A percentile compares a stretch with the other conserved stretches of the same genome.
Conservation (phyloP, 2,329 filamentous ascomycete species). For the Torrubiella hemipterigena region DNA sequence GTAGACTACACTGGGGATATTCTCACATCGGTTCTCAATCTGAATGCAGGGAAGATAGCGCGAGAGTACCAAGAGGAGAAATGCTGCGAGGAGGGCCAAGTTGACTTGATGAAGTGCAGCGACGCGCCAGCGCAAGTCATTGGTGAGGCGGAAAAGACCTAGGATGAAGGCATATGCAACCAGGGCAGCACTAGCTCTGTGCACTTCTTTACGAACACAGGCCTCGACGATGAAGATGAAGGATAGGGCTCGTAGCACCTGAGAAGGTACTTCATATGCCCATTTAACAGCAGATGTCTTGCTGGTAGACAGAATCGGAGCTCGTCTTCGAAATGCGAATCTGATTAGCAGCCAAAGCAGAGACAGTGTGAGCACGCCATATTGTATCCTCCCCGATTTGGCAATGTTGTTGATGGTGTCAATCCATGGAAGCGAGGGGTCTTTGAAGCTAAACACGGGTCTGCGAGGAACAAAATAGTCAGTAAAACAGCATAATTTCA, state of each 20-base stretch:
- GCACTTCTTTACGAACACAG: constrained; percentile 18
- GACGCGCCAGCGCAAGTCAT: constrained; percentile 31
- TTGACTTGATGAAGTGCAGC: constrained; percentile 36
- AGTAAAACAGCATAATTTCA: no score
- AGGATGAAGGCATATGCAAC: constrained; percentile 29
- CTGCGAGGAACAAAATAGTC: no score
- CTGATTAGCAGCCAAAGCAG: constrained; percentile 19
- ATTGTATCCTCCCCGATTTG: constrained; percentile 27
- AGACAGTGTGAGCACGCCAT: constrained; percentile 23
- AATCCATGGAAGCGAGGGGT: constrained; percentile 29
- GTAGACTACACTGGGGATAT: constrained; percentile 18
- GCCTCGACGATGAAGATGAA: constrained; percentile 26
- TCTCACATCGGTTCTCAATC: constrained; percentile 16
- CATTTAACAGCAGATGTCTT: constrained; percentile 27
- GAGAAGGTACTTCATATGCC: constrained; percentile 29
- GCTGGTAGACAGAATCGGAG: constrained; percentile 11
- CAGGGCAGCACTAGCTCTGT: constrained; percentile 22
- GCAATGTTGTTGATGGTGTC: constrained; percentile 23
- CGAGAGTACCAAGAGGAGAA: constrained; percentile 22
- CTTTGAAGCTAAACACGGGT: no score
- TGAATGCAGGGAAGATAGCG: constrained; percentile 33
- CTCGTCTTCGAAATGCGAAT: constrained; percentile 7
- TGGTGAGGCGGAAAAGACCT: constrained; percentile 28
- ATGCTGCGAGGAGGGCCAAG: constrained; percentile 24
- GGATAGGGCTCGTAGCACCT: constrained; percentile 25